Base-by-base conservation (phyloP, 225 moss, liverwort and hornwort species). In the Sphagnum contortum region DNA sequence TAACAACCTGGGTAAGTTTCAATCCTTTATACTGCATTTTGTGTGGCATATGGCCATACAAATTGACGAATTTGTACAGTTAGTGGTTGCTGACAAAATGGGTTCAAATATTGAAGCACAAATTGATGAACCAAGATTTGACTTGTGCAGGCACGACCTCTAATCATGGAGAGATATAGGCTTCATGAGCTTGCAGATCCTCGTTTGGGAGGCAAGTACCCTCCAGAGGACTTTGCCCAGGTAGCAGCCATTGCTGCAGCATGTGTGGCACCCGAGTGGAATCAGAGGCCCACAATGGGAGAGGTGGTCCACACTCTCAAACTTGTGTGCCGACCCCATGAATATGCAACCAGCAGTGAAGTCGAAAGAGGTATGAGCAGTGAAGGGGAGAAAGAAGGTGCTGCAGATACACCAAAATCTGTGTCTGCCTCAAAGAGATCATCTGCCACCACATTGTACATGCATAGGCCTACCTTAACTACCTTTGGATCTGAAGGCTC, bases 401-500 rank as follows among this genome's bases (percentile, higher is more conserved):
- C 72, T 65, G 86, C 81, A 48, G 94, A 91, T 57, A 85, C 86
- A 53, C 92, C 86, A 56, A 82, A 80, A 46, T 94, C 91, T 51
- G 91, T 87, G 49, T 86, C 86, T 72, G 87, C 79, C 59, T 94
- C 87, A 11, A 85, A 83, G 75, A 83, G 80, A 78, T 91, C 91
- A 67, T 87, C 85, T 68, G 79, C 83, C n/a, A 81, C 81, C 60
- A 76, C 81, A n/a, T 83, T 83, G 89, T 87, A 91, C 62, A 85
- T 85, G 57, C 89, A 81, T 14, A 81, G 89, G 64, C 87, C 89
- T 29, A 90, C 92, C 13, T 84, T 89, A 52, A 91, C 89, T 49
- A 89, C 91, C 44, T 94, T 91, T 67, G 94, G 89, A 78, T 94
- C 94, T 11, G 94, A 94, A 73, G 94, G 83, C 14, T 89, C 94